Conservation (phyloP, 345 rosid genomes). For the Melaleuca alternifolia region DNA sequence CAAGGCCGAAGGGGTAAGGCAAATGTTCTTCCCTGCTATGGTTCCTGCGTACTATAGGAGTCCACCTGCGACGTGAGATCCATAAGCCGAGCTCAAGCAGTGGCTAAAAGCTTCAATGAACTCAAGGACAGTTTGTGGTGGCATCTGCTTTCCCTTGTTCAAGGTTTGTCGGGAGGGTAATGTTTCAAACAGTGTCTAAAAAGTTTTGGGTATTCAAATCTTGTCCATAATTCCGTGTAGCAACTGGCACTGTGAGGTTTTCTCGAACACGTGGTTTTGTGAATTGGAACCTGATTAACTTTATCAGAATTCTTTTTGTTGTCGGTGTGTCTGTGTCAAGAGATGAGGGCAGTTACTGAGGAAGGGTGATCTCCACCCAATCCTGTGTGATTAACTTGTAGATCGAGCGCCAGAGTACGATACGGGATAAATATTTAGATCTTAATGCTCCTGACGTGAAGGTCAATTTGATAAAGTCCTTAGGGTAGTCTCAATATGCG, state of each 20-base stretch:
- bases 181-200: not conserved
- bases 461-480: not conserved
- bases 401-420: not conserved
- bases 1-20: conserved; percentile 36
- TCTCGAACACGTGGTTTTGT: not conserved
- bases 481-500: not conserved
- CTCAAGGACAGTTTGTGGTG: not conserved
- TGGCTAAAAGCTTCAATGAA: not conserved
- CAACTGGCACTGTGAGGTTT: not conserved
- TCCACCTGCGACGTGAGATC: conserved; percentile 7
- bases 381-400: not conserved
- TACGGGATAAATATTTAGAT: not conserved
- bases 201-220: not conserved
- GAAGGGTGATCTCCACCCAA: not conserved
- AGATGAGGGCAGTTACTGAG: not conserved
- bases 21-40: conserved; percentile 39
- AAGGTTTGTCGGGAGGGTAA: not conserved
- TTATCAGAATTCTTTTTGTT: not conserved
- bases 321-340: not conserved
- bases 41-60: conserved; percentile 34
- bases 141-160: not conserved
- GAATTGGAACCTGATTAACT: not conserved
- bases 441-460: not conserved
- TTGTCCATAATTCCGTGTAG: not conserved
- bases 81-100: not conserved